These are phyloP conservation scores for Anthoceros angustus DNA, from an alignment of 225 moss, liverwort and hornwort genomes.

Conservation along the genomic window DNA sequence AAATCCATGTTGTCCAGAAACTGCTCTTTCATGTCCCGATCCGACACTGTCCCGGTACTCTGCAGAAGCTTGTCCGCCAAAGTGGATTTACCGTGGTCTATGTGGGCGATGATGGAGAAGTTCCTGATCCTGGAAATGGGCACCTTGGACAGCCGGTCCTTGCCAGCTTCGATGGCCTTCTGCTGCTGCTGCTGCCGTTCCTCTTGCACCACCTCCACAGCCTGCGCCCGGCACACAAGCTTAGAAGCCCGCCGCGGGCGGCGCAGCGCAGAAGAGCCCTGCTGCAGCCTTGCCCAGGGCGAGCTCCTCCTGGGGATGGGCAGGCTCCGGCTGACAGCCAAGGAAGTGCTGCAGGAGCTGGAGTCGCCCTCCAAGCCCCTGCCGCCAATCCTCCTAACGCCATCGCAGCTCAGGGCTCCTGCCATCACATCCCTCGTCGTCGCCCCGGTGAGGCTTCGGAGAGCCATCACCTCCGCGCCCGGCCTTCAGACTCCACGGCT, in stretches of 20 bases:
- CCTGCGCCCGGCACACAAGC: neutral
- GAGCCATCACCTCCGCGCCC: no score
- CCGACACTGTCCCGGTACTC: constrained; percentile 78
- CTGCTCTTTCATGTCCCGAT: constrained; percentile 93
- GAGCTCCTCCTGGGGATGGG: no score
- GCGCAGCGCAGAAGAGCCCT: neutral
- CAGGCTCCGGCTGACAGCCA: no score
- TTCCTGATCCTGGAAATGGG: constrained; percentile 78
- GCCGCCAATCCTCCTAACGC: no score
- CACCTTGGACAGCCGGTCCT: constrained; percentile 54
- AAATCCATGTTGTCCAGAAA: constrained; percentile 98
- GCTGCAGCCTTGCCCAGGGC: no score
- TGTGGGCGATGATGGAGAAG: constrained; percentile 92
- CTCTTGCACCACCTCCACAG: neutral
- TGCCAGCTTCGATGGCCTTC: constrained; percentile 23
- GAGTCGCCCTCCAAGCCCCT: no score
- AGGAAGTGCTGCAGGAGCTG: no score
- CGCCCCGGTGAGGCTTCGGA: no score
- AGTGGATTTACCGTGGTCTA: constrained; percentile 96
- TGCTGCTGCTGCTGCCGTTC: neutral
- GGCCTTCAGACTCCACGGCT: no score
- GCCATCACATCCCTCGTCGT: no score
- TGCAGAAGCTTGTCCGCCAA: constrained; percentile 92
- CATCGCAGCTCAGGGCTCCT: no score
- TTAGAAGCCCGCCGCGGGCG: neutral